These are phyloP conservation scores for Ophiostoma sp. DNA, from an alignment of 2,329 filamentous ascomycete species.

Conservation along the genomic window DNA sequence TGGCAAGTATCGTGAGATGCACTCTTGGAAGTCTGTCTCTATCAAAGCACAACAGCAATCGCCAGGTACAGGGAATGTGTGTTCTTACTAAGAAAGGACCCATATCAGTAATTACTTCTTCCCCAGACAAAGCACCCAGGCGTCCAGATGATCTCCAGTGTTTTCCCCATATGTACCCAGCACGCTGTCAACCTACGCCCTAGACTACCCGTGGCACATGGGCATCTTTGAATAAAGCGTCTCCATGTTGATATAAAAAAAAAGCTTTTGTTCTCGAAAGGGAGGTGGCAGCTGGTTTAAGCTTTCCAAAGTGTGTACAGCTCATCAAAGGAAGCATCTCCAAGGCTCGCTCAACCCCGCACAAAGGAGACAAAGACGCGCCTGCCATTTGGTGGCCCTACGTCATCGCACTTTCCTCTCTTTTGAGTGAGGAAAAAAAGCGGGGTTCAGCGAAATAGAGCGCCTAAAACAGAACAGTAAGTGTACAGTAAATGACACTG, in stretches of 20 bases:
- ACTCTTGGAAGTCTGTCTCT: neutral
- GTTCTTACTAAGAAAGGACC: neutral
- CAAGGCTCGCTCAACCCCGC: neutral
- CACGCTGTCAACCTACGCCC: neutral
- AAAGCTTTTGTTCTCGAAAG: neutral
- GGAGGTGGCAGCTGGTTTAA: neutral
- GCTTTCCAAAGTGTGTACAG: neutral
- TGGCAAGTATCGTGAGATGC: too few relatives aligned
- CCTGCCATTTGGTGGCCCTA: neutral
- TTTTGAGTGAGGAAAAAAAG: neutral
- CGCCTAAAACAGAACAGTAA: neutral
- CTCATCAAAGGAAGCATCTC: conserved; percentile 5
- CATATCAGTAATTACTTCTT: neutral
- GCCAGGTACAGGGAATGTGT: neutral
- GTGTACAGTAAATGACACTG: neutral
- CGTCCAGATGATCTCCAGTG: neutral
- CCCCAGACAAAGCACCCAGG: neutral
- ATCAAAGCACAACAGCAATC: neutral
- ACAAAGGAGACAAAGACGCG: conserved; percentile 8
- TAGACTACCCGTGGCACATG: conserved; percentile 8
- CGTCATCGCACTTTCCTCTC: conserved; percentile 3
- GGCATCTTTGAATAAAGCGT: neutral
- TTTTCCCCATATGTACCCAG: conserved; percentile 1
- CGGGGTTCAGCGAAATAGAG: neutral
- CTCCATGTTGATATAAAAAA: neutral